Evolutionary conservation across 202 grass and related monocot genomes (phyloP).

Genomic region (Tripidium arundinaceum): DNA sequence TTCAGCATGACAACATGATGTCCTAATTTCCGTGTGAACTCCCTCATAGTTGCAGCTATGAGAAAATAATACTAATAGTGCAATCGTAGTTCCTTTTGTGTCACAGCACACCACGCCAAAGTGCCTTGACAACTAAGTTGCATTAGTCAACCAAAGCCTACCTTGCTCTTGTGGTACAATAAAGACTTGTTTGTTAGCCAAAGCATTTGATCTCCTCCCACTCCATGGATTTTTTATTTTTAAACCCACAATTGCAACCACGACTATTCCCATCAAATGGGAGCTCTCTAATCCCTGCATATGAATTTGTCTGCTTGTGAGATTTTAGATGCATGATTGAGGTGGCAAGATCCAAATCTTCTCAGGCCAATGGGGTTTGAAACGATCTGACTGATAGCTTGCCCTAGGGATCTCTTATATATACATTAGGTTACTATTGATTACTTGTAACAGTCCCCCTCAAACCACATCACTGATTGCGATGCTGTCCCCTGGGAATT

Average conservation of each 20-base stretch:
- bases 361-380: neutral
- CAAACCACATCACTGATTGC: conserved; percentile 31
- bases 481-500: conserved; percentile 36
- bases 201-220: conserved; percentile 16
- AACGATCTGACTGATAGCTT: conserved; percentile 27
- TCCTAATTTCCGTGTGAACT: conserved; percentile 30
- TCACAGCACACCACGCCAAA: conserved; percentile 1
- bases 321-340: conserved; percentile 25
- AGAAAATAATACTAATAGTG: neutral
- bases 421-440: no score
- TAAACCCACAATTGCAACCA: neutral
- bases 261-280: conserved; percentile 12
- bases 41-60: conserved; percentile 1
- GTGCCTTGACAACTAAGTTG: conserved; percentile 26
- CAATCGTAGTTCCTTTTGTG: neutral
- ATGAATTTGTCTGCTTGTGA: conserved; percentile 10
- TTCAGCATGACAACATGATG: conserved; percentile 17
- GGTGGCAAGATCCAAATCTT: conserved; percentile 12
- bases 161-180: conserved; percentile 34
- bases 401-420: no score
- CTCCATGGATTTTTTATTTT: neutral
- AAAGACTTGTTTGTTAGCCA: conserved; percentile 16
- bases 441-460: conserved; percentile 19
- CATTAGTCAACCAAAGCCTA: conserved; percentile 41
- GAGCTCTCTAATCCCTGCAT: neutral